These are phyloP conservation scores for Talaromyces piceae DNA, from an alignment of 2,329 filamentous ascomycete species.

Conservation along the genomic window DNA sequence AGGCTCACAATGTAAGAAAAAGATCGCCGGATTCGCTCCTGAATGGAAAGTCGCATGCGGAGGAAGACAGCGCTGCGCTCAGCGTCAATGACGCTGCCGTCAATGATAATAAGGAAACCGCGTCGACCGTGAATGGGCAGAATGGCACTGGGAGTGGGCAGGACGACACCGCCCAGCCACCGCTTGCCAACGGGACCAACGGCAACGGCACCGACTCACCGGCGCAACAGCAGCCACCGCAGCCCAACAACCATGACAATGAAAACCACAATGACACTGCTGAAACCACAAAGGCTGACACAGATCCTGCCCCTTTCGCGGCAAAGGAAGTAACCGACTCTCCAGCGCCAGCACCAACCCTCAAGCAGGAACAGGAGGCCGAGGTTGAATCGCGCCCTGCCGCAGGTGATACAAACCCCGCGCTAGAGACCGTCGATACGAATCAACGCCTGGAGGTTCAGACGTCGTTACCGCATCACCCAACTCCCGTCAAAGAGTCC, in stretches of 20 bases:
- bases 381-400: not conserved
- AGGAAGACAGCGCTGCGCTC: constrained; percentile 12
- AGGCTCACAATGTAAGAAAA: too few species aligned
- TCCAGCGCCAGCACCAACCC: not conserved
- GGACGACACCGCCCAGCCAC: constrained; percentile 14
- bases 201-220: not conserved
- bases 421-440: not conserved
- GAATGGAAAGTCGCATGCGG: constrained; percentile 19
- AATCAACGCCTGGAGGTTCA: constrained; percentile 13
- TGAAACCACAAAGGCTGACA: not conserved
- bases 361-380: not conserved
- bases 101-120: constrained; percentile 5
- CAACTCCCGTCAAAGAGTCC: constrained; percentile 18
- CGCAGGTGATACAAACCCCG: not conserved
- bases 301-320: not conserved
- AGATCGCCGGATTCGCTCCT: constrained; percentile 19
- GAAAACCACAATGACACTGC: not conserved
- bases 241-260: not conserved
- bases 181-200: constrained; percentile 22
- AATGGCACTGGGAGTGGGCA: too few species aligned
- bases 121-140: constrained; percentile 25
- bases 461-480: constrained; percentile 30
- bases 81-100: constrained; percentile 4
- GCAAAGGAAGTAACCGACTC: not conserved
- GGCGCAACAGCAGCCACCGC: not conserved